Evolutionary conservation across 2,329 filamentous ascomycete species (phyloP).

Genomic region (Fusarium robinianum): DNA sequence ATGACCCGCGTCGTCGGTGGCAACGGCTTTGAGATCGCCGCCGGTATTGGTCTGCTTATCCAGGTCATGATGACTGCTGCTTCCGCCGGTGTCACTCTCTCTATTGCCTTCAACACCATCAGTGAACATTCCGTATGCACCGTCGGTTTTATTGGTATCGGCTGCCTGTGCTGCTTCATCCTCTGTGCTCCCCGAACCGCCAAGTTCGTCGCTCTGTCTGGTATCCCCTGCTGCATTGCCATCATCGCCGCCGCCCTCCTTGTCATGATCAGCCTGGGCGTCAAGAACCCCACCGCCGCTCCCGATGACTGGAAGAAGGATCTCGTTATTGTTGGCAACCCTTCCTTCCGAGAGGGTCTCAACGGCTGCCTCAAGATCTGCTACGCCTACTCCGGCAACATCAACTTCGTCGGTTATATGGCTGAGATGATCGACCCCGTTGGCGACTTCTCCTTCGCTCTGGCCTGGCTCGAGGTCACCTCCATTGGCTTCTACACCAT

Average conservation of each 20-base stretch:
- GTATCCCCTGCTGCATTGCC: constrained; percentile 41
- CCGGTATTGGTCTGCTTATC: constrained; percentile 66
- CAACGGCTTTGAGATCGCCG: constrained; percentile 31
- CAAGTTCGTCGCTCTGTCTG: constrained; percentile 43
- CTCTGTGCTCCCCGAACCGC: constrained; percentile 72
- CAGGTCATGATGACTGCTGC: constrained; percentile 75
- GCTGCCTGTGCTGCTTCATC: constrained; percentile 63
- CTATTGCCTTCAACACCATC: constrained; percentile 72
- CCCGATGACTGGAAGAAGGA: constrained; percentile 37
- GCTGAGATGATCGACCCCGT: constrained; percentile 44
- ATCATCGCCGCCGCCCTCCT: constrained; percentile 44
- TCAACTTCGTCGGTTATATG: constrained; percentile 44
- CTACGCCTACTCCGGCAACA: constrained; percentile 46
- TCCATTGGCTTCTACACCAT: constrained; percentile 35
- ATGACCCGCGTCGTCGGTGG: constrained; percentile 61
- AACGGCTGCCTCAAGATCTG: constrained; percentile 42
- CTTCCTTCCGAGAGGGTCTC: constrained; percentile 40
- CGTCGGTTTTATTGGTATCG: constrained; percentile 66
- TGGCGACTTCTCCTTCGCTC: constrained; percentile 39
- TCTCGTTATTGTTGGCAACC: constrained; percentile 37
- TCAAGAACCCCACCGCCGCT: constrained; percentile 38
- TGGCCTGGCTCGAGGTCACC: constrained; percentile 31
- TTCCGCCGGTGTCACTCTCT: constrained; percentile 67
- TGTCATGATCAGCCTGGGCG: constrained; percentile 44
- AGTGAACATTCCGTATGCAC: constrained; percentile 65